A percentile compares a stretch with the other conserved stretches of the same genome.
Conservation (phyloP, 2,329 filamentous ascomycete species). For the Talaromyces sp. region DNA sequence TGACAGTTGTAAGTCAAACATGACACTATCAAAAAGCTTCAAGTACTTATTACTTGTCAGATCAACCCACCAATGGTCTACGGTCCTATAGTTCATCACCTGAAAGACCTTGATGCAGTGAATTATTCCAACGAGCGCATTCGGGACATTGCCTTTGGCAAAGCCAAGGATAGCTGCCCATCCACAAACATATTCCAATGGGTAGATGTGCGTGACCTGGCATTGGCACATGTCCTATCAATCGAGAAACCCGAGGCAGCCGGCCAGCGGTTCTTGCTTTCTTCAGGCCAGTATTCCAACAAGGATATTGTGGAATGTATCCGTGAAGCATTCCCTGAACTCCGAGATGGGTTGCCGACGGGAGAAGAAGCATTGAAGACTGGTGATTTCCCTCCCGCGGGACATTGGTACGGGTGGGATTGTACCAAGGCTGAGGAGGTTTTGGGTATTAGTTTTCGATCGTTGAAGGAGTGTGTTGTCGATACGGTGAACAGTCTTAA, state of each 20-base stretch:
- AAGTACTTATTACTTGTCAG: conserved; percentile 23
- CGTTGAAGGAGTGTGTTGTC: conserved; percentile 32
- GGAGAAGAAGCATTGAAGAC: conserved; percentile 24
- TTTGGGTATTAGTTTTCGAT: conserved; percentile 36
- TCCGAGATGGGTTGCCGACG: conserved; percentile 28
- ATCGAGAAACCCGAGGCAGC: conserved; percentile 33
- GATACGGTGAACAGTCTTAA: conserved; percentile 31
- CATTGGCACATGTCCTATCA: conserved; percentile 36
- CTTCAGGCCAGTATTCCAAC: conserved; percentile 32
- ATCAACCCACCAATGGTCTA: conserved; percentile 58
- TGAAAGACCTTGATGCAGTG: conserved; percentile 53
- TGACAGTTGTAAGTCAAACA: conserved; percentile 29
- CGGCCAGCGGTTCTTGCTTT: conserved; percentile 35
- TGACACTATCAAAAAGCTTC: neutral
- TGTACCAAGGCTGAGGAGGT: conserved; percentile 37
- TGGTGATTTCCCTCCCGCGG: conserved; percentile 16
- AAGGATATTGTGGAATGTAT: conserved; percentile 32
- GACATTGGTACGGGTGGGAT: conserved; percentile 30
- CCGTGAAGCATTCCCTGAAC: conserved; percentile 30
- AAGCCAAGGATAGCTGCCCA: conserved; percentile 48
- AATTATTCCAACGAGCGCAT: conserved; percentile 68
- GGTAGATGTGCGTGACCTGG: conserved; percentile 43
- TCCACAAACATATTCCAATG: conserved; percentile 52
- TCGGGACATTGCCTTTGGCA: conserved; percentile 55
- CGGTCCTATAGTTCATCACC: conserved; percentile 56